A percentile compares a stretch with the other conserved stretches of the same genome.
These are phyloP conservation scores for Vitis hybrid DNA, from an alignment of 177 flowering plant genomes.

Conservation along the genomic window DNA sequence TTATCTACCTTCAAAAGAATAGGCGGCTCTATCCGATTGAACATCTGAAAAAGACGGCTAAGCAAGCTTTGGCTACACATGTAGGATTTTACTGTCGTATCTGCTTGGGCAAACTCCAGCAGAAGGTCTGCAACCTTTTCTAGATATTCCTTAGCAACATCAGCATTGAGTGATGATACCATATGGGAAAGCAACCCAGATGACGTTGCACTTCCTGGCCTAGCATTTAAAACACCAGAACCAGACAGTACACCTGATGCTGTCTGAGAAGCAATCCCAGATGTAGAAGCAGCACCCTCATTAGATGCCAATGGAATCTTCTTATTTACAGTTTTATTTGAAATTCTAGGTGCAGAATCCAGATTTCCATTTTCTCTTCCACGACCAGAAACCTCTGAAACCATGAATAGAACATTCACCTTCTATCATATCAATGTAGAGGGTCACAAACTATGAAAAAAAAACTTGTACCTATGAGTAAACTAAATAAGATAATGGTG, in stretches of 20 bases:
- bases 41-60: conserved; percentile 95
- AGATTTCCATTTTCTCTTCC: conserved; percentile 75
- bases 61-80: conserved; percentile 98
- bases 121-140: conserved; percentile 95
- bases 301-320: conserved; percentile 42
- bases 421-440: neutral
- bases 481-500: neutral
- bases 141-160: conserved; percentile 89
- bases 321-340: conserved; percentile 51
- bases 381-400: conserved; percentile 80
- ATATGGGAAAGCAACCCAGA: conserved; percentile 90
- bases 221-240: conserved; percentile 93
- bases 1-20: conserved; percentile 81
- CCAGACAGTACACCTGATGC: conserved; percentile 95
- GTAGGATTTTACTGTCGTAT: conserved; percentile 81
- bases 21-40: conserved; percentile 81
- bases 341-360: conserved; percentile 62
- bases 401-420: neutral
- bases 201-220: conserved; percentile 93
- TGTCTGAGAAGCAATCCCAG: conserved; percentile 82
- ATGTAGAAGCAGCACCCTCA: conserved; percentile 71
- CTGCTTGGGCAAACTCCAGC: conserved; percentile 89
- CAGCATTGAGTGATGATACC: conserved; percentile 84
- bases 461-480: neutral
- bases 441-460: neutral